These are phyloP conservation scores for Paramecium pentaurelia DNA, from an alignment of 73 alveolate species.

Conservation along the genomic window DNA sequence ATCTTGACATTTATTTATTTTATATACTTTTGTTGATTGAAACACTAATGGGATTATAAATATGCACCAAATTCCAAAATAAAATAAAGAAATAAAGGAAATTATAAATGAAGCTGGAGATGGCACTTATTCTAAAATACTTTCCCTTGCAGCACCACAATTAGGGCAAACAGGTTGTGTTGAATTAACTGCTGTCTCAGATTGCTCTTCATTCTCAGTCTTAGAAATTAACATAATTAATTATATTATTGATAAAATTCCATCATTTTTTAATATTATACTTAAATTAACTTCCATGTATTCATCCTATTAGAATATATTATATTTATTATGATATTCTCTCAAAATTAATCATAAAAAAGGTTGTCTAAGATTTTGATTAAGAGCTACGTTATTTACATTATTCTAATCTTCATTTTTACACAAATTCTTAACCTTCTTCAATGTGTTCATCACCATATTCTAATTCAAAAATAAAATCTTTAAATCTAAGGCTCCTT, in stretches of 20 bases:
- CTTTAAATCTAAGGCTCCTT: neutral
- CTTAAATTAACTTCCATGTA: neutral
- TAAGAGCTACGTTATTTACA: neutral
- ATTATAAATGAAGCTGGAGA: conserved; percentile 28
- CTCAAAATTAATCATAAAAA: neutral
- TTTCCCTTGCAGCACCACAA: conserved; percentile 51
- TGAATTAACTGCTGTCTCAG: neutral
- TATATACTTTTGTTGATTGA: conserved; percentile 25
- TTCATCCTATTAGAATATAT: neutral
- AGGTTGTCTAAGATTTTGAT: neutral
- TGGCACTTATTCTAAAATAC: conserved; percentile 22
- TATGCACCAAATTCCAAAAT: conserved; percentile 48
- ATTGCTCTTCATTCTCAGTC: neutral
- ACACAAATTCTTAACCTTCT: neutral
- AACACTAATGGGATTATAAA: conserved; percentile 22
- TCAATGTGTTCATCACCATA: neutral
- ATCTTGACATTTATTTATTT: neutral
- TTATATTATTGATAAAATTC: neutral
- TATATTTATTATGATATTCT: neutral
- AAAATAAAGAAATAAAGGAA: neutral
- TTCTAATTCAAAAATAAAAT: neutral
- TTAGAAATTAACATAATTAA: conserved; percentile 31
- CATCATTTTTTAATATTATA: neutral
- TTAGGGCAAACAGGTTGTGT: conserved; percentile 43
- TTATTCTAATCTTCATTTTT: neutral